Conservation (phyloP, 768 basidiomycete genomes). For the Gloeophyllum trabeum region DNA sequence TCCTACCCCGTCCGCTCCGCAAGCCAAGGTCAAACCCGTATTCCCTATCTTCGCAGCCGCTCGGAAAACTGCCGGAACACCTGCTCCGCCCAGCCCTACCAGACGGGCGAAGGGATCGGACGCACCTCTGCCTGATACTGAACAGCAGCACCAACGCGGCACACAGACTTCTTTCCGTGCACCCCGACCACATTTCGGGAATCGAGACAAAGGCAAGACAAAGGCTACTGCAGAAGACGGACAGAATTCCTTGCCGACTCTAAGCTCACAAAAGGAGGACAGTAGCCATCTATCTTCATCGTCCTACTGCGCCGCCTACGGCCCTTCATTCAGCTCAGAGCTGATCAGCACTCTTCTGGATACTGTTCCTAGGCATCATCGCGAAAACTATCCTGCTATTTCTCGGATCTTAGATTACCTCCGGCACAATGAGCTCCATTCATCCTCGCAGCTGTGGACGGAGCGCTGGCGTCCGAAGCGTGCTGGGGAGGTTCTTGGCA, state of each 20-base stretch:
- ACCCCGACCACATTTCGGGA: slow-evolving; percentile 1
- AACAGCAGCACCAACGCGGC: slow-evolving; percentile 53
- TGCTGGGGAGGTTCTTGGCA: slow-evolving; percentile 72
- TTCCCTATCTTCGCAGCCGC: too few species aligned
- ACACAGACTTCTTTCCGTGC: slow-evolving; percentile 29
- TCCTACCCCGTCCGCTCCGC: slow-evolving; percentile 3
- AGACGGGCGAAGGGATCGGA: slow-evolving; percentile 2
- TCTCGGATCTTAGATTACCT: not conserved
- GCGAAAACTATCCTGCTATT: not conserved
- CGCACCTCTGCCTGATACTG: slow-evolving; percentile 36
- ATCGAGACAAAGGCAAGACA: not conserved
- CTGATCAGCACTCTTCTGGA: not conserved
- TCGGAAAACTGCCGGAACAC: too few species aligned
- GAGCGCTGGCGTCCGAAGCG: slow-evolving; percentile 66
- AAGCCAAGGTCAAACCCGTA: too few species aligned
- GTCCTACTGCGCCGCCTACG: too few species aligned
- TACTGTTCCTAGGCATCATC: not conserved
- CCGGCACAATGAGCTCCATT: slow-evolving; percentile 3
- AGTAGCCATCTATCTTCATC: too few species aligned
- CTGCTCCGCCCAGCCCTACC: too few species aligned
- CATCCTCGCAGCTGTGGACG: slow-evolving; percentile 46
- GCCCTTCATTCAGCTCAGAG: slow-evolving; percentile 4
- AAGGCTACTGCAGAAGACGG: too few species aligned
- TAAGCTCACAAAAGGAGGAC: too few species aligned
- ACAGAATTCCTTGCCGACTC: too few species aligned